Evolutionary conservation across 345 rosid genomes (phyloP).

Genomic region (Euclidium syriacum): DNA sequence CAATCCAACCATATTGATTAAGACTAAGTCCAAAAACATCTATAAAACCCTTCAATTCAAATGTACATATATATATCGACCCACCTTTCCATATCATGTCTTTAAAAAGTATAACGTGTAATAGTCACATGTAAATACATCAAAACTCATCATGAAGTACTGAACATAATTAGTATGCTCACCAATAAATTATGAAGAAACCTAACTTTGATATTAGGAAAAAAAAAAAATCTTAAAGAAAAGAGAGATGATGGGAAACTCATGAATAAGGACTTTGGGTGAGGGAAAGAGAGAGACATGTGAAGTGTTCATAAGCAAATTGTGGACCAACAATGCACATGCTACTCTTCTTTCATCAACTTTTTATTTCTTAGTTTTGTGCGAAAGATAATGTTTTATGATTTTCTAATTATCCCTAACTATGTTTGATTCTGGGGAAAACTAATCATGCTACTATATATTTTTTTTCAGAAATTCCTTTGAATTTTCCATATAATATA

Average conservation of each 20-base stretch:
- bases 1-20: slow-evolving; percentile 19
- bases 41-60: slow-evolving; percentile 2
- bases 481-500: too few species aligned
- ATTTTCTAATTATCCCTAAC: not conserved
- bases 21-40: slow-evolving; percentile 17
- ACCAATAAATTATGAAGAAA: slow-evolving; percentile 20
- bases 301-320: slow-evolving; percentile 35
- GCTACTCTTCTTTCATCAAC: slow-evolving; percentile 27
- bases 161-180: slow-evolving; percentile 28
- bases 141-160: slow-evolving; percentile 27
- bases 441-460: not conserved
- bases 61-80: slow-evolving; percentile 5
- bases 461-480: too few species aligned
- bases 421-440: not conserved
- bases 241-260: slow-evolving; percentile 25
- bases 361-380: slow-evolving; percentile 13
- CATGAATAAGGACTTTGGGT: slow-evolving; percentile 27
- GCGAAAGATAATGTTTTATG: not conserved
- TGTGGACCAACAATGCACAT: slow-evolving; percentile 36
- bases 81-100: slow-evolving; percentile 25
- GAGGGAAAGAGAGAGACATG: slow-evolving; percentile 30
- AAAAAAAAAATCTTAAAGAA: slow-evolving; percentile 16
- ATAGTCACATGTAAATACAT: slow-evolving; percentile 34
- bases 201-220: slow-evolving; percentile 16
- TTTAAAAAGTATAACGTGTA: slow-evolving; percentile 16